Conservation (phyloP, 306 rosid genomes). For the Cicer bijugum region DNA sequence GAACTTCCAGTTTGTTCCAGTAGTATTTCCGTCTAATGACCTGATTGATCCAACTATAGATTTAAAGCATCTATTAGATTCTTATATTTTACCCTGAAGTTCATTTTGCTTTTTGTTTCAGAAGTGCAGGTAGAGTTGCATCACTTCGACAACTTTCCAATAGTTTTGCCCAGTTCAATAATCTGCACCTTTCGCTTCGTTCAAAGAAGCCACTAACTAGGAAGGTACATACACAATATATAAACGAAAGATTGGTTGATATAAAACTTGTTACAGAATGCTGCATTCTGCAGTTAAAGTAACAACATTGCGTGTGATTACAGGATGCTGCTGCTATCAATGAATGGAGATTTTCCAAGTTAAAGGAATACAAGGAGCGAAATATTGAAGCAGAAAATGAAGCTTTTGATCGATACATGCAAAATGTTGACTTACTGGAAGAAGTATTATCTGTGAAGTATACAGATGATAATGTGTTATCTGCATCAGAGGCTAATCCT, state of each 20-base stretch:
- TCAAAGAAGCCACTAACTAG: slow-evolving; percentile 84
- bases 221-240: slow-evolving; percentile 64
- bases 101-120: slow-evolving; percentile 55
- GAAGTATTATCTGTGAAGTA: slow-evolving; percentile 74
- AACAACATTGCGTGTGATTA: slow-evolving; percentile 50
- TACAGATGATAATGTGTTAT: slow-evolving; percentile 54
- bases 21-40: neutral
- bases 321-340: slow-evolving; percentile 90
- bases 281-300: slow-evolving; percentile 35
- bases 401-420: slow-evolving; percentile 89
- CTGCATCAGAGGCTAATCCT: slow-evolving; percentile 48
- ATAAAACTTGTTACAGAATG: slow-evolving; percentile 18
- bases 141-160: slow-evolving; percentile 86
- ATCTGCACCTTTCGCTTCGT: slow-evolving; percentile 69
- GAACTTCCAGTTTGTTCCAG: slow-evolving; percentile 28
- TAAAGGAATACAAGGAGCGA: slow-evolving; percentile 76
- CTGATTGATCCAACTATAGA: slow-evolving; percentile 29
- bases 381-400: slow-evolving; percentile 79
- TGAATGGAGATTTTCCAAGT: slow-evolving; percentile 94
- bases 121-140: slow-evolving; percentile 74
- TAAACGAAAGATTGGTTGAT: slow-evolving; percentile 12
- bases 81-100: slow-evolving; percentile 2
- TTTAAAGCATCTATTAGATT: slow-evolving; percentile 33
- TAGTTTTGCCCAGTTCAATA: slow-evolving; percentile 91
- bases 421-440: slow-evolving; percentile 75